Evolutionary conservation across 805 yeast species (phyloP), one percentile per base, ranked within the genome.

Genomic region (Tetrapisispora arboricola): DNA sequence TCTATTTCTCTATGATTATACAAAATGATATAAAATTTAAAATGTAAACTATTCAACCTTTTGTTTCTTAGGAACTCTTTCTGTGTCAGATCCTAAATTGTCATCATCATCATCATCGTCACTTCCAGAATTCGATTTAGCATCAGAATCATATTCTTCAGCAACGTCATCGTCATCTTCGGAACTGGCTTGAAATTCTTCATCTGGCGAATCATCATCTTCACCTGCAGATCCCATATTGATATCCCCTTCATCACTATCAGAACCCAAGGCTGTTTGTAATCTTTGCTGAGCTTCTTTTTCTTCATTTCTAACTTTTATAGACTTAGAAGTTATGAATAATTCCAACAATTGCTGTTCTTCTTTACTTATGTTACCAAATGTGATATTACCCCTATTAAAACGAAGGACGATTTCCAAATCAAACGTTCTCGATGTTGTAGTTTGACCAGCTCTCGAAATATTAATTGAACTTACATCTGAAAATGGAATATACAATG

Each of bases 351-450:
- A 65, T 38, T 73, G 76, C 61, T 88, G 97, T 57, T 92, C 98
- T 48, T 85, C 96, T 59, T 86, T 77, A 46, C 80, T 80, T 50
- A 92, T 83, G 55, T 84, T 85, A 48, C 95, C 94, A 62, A 92
- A 90, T 31, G 78, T 78, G 50, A 88, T 92, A 13, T 84, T 70
- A 39, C 76, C 80, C 35, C 72, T 69, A 32, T 81, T 78, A 31
- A 76, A 73, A 48, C 80, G 73, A 43, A 88, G 66, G 22, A 70
- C 70, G 39, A 92, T 76, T 50, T 90, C 92, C 66, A 92, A 67
- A 63, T 92, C 99, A 63, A 92, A 92, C 0, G 97, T 92, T 57
- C 95, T 78, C 24, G 94, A 81, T 1, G 85, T 71, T 1, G 78
- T 73, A 1, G 87, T 78, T 36, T 77, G 76, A 9, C 95, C 95